Base-by-base conservation (phyloP, 1,284 basidiomycete species). In the Fomes fomentarius region DNA sequence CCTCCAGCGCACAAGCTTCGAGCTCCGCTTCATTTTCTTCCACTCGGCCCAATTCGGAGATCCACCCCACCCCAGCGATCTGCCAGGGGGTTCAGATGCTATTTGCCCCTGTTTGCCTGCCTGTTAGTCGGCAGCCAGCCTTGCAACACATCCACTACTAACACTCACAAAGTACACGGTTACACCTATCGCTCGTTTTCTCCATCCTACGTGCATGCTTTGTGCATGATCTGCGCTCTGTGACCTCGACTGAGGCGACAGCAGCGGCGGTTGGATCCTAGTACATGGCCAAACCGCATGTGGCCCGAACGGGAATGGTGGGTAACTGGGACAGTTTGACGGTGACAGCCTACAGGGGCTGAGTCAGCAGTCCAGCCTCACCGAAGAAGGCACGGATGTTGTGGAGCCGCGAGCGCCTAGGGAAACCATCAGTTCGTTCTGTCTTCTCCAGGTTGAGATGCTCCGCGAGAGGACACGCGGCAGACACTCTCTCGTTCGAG, bases 1-100 rank as follows among this genome's bases (percentile, higher is more conserved):
- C 48, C 30, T 11, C 50, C 57, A 46, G 45, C 46, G 52, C 48
- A 45, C 43, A 54, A 44, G 33, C 46, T 64, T 64, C 47, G 44
- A 48, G 47, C 63, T 59, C 63, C 63, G 61, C 46, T 41, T 45
- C 50, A 48, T 38, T 35, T 40, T 14, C 14, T 44, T n/a, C 38
- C 54, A 57, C 56, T 53, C 39, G 61, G 57, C 43, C 50, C 47
- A 44, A 52, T 47, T 47, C 58, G 60, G 60, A 59, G 59, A 61
- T 59, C 57, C 38, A 41, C 45, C 38, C 26, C 43, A 41, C 40
- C 15, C 48, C 39, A 47, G 25, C 44, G 39, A 53, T 39, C 50
- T 38, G 38, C 43, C 26, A 12, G 26, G 41, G 10, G 7, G 21
- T 24, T 22, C n/a, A 11, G 4, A 12, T 24, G 8, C 45, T 37